These are phyloP conservation scores for Gossypium anomalum DNA, from an alignment of 345 rosid species.

Conservation along the genomic window DNA sequence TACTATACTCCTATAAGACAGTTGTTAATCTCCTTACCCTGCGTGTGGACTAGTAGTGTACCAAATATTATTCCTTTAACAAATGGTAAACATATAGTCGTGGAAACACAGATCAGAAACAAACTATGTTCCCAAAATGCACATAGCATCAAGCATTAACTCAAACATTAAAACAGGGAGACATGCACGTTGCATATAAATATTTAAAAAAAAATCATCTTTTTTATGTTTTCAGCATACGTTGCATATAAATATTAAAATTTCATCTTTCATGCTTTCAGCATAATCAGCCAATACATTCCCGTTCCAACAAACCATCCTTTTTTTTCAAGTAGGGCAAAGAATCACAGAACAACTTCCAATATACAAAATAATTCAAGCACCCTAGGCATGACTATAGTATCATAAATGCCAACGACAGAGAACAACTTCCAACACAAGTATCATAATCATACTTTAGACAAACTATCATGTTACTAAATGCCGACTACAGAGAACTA, in stretches of 20 bases:
- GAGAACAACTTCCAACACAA: not conserved
- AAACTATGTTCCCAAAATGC: not conserved
- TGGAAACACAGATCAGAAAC: not conserved
- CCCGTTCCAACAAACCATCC: not conserved
- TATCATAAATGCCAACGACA: not conserved
- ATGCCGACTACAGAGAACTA: slow-evolving; percentile 2
- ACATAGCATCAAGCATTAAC: not conserved
- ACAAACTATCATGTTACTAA: slow-evolving; percentile 1
- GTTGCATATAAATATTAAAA: not conserved
- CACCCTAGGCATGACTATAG: not conserved
- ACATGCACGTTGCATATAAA: not conserved
- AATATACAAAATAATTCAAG: not conserved
- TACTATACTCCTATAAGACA: too few species aligned
- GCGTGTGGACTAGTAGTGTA: too few species aligned
- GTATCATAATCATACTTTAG: not conserved
- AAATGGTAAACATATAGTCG: not conserved
- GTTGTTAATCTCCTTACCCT: too few species aligned
- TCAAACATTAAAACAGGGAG: not conserved
- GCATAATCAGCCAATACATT: not conserved
- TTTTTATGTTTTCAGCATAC: not conserved
- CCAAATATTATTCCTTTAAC: too few species aligned
- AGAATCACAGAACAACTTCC: not conserved
- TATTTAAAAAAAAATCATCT: not conserved
- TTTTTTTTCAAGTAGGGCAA: not conserved
- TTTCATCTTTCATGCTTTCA: not conserved